Evolutionary conservation across 371 early-diverging fungal species (phyloP).

Genomic region (Haplosporangium sp.): DNA sequence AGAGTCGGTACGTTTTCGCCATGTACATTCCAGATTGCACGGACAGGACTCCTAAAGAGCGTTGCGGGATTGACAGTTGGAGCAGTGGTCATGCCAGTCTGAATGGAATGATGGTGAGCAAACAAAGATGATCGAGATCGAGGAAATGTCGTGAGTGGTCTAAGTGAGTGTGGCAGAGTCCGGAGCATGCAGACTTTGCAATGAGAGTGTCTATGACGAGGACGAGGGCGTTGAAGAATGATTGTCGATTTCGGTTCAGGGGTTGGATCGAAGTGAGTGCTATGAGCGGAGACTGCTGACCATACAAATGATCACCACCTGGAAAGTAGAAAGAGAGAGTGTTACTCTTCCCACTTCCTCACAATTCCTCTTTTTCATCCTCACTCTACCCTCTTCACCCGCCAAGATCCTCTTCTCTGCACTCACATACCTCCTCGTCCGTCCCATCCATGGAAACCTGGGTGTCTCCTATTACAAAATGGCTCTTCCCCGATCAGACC

Average conservation of each 20-base stretch:
- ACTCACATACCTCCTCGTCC: not conserved
- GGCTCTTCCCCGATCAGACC: constrained; percentile 17
- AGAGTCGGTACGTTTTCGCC: constrained; percentile 63
- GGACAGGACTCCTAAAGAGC: constrained; percentile 57
- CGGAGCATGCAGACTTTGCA: not conserved
- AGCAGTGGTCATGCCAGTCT: constrained; percentile 15
- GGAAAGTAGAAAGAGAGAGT: too few relatives aligned
- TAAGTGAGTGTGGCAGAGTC: too few relatives aligned
- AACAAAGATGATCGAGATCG: too few relatives aligned
- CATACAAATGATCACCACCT: too few relatives aligned
- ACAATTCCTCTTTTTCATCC: not conserved
- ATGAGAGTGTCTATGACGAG: too few relatives aligned
- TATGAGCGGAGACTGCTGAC: not conserved
- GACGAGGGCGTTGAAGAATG: too few relatives aligned
- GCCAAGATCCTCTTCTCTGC: not conserved
- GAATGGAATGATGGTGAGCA: constrained; percentile 1
- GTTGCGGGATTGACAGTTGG: constrained; percentile 31
- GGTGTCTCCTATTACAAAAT: constrained; percentile 32
- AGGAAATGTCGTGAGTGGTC: not conserved
- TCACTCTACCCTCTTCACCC: not conserved
- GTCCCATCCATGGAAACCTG: constrained; percentile 27
- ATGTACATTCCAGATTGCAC: constrained; percentile 61
- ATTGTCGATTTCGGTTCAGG: too few relatives aligned
- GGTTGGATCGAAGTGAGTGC: too few relatives aligned
- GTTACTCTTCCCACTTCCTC: too few relatives aligned